phyloP scores from a whole-genome alignment of 2,329 filamentous ascomycete genomes.

The Xylariaceae sp. region DNA sequence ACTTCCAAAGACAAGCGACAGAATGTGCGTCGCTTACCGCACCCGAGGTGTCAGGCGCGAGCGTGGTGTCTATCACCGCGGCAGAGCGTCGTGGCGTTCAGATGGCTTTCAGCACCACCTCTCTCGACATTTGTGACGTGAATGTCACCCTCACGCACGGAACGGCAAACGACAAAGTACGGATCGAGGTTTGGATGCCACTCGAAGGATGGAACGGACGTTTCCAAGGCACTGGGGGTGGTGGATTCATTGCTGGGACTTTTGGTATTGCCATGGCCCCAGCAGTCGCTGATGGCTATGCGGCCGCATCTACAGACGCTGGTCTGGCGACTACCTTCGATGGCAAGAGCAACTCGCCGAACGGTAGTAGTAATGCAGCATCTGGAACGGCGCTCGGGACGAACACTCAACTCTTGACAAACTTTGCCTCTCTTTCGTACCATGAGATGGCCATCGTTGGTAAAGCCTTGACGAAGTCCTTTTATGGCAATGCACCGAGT shows the following conservation, averaged over 20 bases:
- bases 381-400: too few species aligned
- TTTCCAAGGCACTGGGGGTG: conserved; percentile 20
- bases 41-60: neutral
- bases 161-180: conserved; percentile 16
- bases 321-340: conserved; percentile 9
- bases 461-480: conserved; percentile 40
- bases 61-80: neutral
- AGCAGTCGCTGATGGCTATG: conserved; percentile 14
- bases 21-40: neutral
- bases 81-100: neutral
- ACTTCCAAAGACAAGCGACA: too few species aligned
- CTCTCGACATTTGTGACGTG: conserved; percentile 18
- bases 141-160: conserved; percentile 20
- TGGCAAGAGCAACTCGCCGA: conserved; percentile 9
- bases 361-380: conserved; percentile 1
- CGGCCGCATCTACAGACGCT: conserved; percentile 17
- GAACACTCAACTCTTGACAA: conserved; percentile 18
- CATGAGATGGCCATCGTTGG: conserved; percentile 45
- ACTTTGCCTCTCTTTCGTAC: conserved; percentile 25
- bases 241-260: conserved; percentile 13
- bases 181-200: conserved; percentile 17
- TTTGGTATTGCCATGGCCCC: conserved; percentile 16
- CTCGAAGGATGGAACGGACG: conserved; percentile 18
- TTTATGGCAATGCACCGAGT: conserved; percentile 33
- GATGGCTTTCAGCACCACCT: neutral